Percentiles rank a stretch among this genome's conserved stretches.
Conservation (phyloP, 2,329 filamentous ascomycete genomes). For the Zasmidium citrigriseum region DNA sequence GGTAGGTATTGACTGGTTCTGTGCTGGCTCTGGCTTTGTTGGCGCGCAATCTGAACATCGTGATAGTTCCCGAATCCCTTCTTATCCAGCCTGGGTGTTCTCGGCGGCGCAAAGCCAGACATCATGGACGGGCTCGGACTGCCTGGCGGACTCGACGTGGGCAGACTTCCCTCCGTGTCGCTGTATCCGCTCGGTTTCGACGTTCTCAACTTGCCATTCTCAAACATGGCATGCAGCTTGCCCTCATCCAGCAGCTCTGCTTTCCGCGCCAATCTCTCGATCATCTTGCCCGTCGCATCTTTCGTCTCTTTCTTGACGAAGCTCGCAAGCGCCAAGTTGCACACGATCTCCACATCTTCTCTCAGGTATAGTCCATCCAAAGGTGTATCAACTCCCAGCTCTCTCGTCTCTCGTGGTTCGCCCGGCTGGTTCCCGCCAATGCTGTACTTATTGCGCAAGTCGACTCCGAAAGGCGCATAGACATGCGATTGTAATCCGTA, state of each 20-base stretch:
- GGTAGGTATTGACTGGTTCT: conserved; percentile 24
- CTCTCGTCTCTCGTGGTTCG: conserved; percentile 62
- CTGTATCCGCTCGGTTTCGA: conserved; percentile 49
- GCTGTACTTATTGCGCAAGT: conserved; percentile 68
- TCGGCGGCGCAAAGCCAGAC: conserved; percentile 10
- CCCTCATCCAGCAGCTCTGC: conserved; percentile 66
- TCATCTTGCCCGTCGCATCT: conserved; percentile 67
- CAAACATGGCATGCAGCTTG: conserved; percentile 66
- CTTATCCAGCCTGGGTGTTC: conserved; percentile 21
- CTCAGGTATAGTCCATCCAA: conserved; percentile 67
- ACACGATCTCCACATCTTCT: conserved; percentile 70
- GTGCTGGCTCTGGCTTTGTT: conserved; percentile 12
- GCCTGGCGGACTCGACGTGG: conserved; percentile 11
- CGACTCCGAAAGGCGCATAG: conserved; percentile 67
- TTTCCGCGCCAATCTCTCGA: conserved; percentile 69
- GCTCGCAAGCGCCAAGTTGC: conserved; percentile 61
- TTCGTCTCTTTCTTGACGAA: conserved; percentile 70
- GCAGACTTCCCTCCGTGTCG: conserved; percentile 12
- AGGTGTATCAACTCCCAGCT: conserved; percentile 66
- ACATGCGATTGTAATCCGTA: conserved; percentile 73
- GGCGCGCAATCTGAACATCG: conserved; percentile 26
- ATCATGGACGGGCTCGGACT: conserved; percentile 20
- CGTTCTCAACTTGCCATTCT: conserved; percentile 64
- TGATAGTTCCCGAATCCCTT: conserved; percentile 34
- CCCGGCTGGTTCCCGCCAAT: conserved; percentile 70